Percentiles rank a stretch among this genome's conserved stretches.
These are phyloP conservation scores for Persicaria tinctoria DNA, from an alignment of 148 eudicot genomes.

Conservation along the genomic window DNA sequence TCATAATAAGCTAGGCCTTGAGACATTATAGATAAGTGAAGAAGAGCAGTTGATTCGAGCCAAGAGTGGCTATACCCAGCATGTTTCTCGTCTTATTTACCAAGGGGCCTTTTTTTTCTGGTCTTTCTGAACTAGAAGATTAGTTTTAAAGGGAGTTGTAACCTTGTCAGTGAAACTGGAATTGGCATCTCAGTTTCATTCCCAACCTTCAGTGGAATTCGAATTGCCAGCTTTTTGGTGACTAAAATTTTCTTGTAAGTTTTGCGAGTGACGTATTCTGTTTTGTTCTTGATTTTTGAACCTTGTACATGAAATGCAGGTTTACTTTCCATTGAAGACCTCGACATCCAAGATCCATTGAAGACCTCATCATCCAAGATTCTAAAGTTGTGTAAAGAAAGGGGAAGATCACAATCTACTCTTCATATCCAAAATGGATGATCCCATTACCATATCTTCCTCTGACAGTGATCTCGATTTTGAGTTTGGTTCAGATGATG, in stretches of 20 bases:
- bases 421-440: background rate
- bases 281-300: background rate
- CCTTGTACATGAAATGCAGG: constrained; percentile 27
- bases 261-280: background rate
- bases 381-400: background rate
- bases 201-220: background rate
- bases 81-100: background rate
- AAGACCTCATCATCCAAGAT: constrained; percentile 34
- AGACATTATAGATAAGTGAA: background rate
- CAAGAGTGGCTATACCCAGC: background rate
- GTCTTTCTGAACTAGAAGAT: background rate
- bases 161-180: background rate
- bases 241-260: background rate
- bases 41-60: background rate
- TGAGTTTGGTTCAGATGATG: constrained; percentile 50
- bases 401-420: background rate
- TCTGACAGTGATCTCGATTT: constrained; percentile 30
- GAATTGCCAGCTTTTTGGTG: background rate
- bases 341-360: constrained; percentile 27
- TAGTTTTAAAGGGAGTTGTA: background rate
- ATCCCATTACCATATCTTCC: constrained; percentile 1
- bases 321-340: constrained; percentile 16
- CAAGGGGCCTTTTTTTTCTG: background rate
- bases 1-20: background rate
- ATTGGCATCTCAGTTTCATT: background rate